Evolutionary conservation across 148 eudicot genomes (phyloP), one percentile per base, ranked within the genome.

Genomic region (Diospyros lotus): DNA sequence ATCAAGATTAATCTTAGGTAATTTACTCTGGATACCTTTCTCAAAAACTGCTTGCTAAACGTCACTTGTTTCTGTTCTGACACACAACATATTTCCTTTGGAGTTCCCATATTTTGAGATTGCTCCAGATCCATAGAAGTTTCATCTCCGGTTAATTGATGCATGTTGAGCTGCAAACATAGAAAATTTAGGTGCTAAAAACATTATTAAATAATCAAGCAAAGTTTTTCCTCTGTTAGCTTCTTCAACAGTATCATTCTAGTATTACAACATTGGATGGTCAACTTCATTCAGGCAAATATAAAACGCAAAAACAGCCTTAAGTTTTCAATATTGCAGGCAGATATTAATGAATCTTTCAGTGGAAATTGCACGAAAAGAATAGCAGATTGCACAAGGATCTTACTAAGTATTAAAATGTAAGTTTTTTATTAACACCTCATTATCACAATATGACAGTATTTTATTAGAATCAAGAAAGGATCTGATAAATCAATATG

Each of bases 21-120:
- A 12, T 15, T 64, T 60, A 73, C 6, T 55, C 74, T 69, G 78
- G 81, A 79, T 68, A 86, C 91, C 71, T 77, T 84, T 65, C 48
- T 56, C 15, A 73, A 65, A 70, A 76, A 72, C 8, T 77, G 77
- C 55, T 38, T 60, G 62, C 39, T 71, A 74, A 60, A 58, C 63
- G 46, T 66, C 55, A 53, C 77, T 55, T 73, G 75, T 58, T 75
- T 77, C 53, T 15, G 58, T 71, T 58, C 58, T 48, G 86, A 73
- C 70, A 64, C 61, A 53, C 79, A 17, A 66, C 66, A 28, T 39
- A 48, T 38, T 11, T n/a, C 43, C 60, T 51, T 78, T 58, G 38
- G 15, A 72, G 62, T 64, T 66, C 66, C 51, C 28, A 13, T 4
- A 15, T 78, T 44, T 38, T 53, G 55, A 58, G 69, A 54, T 39